phyloP scores from a whole-genome alignment of 495 filamentous ascomycete species.

The Podospora pseudopauciseta region DNA sequence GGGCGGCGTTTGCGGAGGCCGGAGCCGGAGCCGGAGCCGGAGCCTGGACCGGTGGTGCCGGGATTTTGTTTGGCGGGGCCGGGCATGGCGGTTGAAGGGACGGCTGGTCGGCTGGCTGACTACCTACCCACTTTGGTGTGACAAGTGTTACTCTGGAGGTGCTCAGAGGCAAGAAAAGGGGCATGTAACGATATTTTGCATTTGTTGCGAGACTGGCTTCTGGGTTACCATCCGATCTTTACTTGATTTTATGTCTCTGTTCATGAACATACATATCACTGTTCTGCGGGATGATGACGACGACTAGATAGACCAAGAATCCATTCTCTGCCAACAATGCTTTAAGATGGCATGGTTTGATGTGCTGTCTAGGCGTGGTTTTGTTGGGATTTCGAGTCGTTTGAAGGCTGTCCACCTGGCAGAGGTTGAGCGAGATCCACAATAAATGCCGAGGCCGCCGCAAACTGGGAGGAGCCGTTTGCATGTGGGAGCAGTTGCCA shows the following conservation, averaged over 20 bases:
- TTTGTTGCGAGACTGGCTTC: background rate
- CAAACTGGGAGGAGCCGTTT: background rate
- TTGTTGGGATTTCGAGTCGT: background rate
- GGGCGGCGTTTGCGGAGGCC: constrained; percentile 26
- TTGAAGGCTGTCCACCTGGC: background rate
- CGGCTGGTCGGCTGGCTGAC: background rate
- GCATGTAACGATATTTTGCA: background rate
- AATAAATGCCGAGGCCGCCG: background rate
- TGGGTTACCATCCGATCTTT: background rate
- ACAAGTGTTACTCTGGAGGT: background rate
- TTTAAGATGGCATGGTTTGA: background rate
- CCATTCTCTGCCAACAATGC: background rate
- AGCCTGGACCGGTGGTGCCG: background rate
- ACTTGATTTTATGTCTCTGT: background rate
- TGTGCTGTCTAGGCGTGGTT: background rate
- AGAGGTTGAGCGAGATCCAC: background rate
- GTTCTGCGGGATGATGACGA: background rate
- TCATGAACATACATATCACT: background rate
- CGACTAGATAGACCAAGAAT: background rate
- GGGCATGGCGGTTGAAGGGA: background rate
- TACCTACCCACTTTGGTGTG: background rate
- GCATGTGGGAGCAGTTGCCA: background rate
- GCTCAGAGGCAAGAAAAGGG: background rate
- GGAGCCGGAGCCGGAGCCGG: constrained; percentile 16
- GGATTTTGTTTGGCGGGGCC: background rate